Evolutionary conservation across 805 yeast genomes (phyloP), one percentile per base, ranked within the genome.

Genomic region (Pichia insulana): DNA sequence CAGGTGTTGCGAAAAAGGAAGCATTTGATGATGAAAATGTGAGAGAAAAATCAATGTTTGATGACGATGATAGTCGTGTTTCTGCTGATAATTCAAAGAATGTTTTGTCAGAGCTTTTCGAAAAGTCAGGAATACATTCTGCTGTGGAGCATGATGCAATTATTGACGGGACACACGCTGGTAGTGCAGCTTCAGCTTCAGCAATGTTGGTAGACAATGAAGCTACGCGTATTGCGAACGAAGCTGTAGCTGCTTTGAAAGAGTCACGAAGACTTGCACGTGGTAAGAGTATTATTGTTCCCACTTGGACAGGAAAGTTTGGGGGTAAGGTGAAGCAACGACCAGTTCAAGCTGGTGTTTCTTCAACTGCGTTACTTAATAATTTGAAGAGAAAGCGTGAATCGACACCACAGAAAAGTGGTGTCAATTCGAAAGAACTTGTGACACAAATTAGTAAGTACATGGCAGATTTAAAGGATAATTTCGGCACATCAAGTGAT

Each of bases 281-380:
- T 27, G 54, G 52, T 33, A 61, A 72, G 2, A 59, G 58, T 20
- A 68, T 89, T 26, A 95, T 95, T 4, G 79, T 83, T 0, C 97
- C 97, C 0, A 90, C 98, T 0, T 92, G 97, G 94, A 90, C 98
- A 0, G 98, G 98, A 0, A 76, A 75, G 50, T 86, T 81, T 67
- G 98, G 98, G 0, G 60, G 65, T 16, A 96, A 96, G 0, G 96
- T 96, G 15, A n/a, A 11, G 25, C 13, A 8, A 7, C 31, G 22
- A 22, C 26, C 12, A 13, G 30, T n/a, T n/a, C 3, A 18, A 3
- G 12, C 10, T 7, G 11, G 37, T 15, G 15, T 40, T 3, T 59
- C 78, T 1, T 78, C 87, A 0, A 43, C 68, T 0, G 63, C 76
- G 0, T 75, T 82, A 36, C 57, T 82, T 31, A 57, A 65, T 13